These are phyloP conservation scores for Artomyces pyxidatus DNA, from an alignment of 768 basidiomycete genomes.

Conservation along the genomic window DNA sequence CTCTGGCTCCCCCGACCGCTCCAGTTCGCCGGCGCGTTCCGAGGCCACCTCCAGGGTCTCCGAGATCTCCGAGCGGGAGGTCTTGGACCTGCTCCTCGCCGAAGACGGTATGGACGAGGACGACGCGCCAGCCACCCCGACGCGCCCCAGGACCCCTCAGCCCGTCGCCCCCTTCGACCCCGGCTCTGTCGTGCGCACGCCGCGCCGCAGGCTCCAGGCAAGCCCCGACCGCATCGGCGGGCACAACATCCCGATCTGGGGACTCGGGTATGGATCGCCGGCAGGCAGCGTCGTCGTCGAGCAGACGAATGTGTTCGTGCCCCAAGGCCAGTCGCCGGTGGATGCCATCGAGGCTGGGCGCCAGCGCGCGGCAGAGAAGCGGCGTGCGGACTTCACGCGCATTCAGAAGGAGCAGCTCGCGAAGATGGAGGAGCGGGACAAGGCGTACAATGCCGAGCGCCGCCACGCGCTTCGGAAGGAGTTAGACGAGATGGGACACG, in stretches of 20 bases:
- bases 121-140: neutral
- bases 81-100: neutral
- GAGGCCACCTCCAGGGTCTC: no score
- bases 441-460: neutral
- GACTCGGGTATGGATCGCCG: neutral
- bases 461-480: neutral
- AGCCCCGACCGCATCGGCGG: neutral
- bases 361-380: neutral
- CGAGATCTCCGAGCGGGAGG: no score
- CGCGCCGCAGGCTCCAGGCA: constrained; percentile 3
- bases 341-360: neutral
- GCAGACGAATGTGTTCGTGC: neutral
- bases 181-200: constrained; percentile 13
- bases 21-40: no score
- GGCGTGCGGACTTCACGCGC: neutral
- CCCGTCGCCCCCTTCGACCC: constrained; percentile 6
- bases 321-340: neutral
- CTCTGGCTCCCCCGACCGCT: no score
- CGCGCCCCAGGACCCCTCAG: constrained; percentile 7
- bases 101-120: constrained; percentile 9
- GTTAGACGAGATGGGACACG: neutral
- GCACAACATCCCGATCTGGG: neutral
- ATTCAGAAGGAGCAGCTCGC: neutral
- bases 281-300: neutral
- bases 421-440: neutral